phyloP scores from a whole-genome alignment of 768 basidiomycete genomes.

The Infundibulicybe gibba region DNA sequence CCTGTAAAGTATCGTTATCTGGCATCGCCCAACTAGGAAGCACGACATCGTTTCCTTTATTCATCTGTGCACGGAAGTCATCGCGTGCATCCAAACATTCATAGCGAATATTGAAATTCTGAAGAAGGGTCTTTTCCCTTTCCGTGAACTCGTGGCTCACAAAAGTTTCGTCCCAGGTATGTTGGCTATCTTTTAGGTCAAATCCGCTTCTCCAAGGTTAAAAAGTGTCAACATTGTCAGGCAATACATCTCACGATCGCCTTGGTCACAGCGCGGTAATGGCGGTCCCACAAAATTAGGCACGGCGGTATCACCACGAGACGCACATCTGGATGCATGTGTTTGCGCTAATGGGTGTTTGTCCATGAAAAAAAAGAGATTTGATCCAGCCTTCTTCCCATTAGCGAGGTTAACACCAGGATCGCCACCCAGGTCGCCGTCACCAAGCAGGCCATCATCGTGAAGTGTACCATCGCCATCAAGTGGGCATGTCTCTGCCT shows the following conservation, averaged over 20 bases:
- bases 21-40: neutral
- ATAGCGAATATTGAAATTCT: slow-evolving; percentile 20
- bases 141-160: slow-evolving; percentile 8
- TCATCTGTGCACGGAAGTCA: slow-evolving; percentile 17
- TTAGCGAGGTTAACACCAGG: no score
- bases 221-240: slow-evolving; percentile 16
- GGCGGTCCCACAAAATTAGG: slow-evolving; percentile 22
- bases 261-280: slow-evolving; percentile 20
- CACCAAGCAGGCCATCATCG: no score
- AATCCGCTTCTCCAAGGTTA: slow-evolving; percentile 19
- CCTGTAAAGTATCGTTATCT: neutral
- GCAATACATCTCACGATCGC: slow-evolving; percentile 28
- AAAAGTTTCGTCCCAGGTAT: slow-evolving; percentile 15
- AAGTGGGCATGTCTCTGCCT: no score
- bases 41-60: slow-evolving; percentile 2
- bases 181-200: slow-evolving; percentile 11
- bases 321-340: neutral
- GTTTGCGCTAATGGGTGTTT: neutral
- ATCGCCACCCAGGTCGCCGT: no score
- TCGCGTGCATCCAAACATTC: slow-evolving; percentile 26
- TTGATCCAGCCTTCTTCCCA: no score
- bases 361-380: no score
- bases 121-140: slow-evolving; percentile 11
- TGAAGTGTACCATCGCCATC: no score
- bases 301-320: slow-evolving; percentile 1